phyloP scores from a whole-genome alignment of 345 rosid species.

The Physaria fendleri region DNA sequence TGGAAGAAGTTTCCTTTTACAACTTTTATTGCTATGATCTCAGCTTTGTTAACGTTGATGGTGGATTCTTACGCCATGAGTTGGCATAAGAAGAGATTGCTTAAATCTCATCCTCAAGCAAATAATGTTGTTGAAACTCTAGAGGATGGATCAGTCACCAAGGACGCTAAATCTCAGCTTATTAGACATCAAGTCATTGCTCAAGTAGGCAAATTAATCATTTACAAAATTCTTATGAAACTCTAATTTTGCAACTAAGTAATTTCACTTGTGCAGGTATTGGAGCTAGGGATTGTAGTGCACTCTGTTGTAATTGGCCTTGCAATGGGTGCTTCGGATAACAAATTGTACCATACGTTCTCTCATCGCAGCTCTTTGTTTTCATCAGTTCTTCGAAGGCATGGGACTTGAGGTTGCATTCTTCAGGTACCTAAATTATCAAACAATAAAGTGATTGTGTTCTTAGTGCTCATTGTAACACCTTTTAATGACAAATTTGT shows the following conservation, averaged over 20 bases:
- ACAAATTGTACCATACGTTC: constrained; percentile 26
- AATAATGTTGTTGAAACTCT: neutral
- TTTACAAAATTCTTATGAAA: neutral
- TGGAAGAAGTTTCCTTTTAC: constrained; percentile 45
- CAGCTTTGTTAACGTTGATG: constrained; percentile 36
- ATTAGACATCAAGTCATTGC: constrained; percentile 30
- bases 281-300: constrained; percentile 29
- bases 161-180: constrained; percentile 10
- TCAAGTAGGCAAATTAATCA: constrained; percentile 4
- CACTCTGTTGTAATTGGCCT: constrained; percentile 29
- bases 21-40: constrained; percentile 38
- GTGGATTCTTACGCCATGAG: constrained; percentile 36
- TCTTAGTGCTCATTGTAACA: neutral
- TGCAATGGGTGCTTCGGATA: constrained; percentile 26
- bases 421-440: constrained; percentile 5
- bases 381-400: constrained; percentile 28
- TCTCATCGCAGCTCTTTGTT: constrained; percentile 26
- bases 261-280: constrained; percentile 4
- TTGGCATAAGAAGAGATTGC: constrained; percentile 14
- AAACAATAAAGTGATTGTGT: neutral
- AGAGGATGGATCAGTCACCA: constrained; percentile 1
- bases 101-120: neutral
- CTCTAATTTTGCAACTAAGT: neutral
- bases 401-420: constrained; percentile 26
- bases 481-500: neutral